Base-by-base conservation (phyloP, 140 eudicot genomes). In the Cichorium intybus region DNA sequence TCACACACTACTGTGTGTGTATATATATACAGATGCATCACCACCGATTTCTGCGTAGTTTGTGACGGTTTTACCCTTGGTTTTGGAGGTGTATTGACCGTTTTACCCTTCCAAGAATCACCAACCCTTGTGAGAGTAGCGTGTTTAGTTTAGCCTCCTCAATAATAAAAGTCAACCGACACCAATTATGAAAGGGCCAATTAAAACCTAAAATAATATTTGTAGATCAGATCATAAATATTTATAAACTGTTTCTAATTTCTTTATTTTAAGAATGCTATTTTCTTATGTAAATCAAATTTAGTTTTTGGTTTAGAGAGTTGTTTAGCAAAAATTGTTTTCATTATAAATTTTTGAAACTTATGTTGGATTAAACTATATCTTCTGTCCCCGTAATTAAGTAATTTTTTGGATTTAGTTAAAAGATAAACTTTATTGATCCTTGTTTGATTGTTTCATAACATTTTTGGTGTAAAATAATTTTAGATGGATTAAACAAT, bases 141-240 rank as follows among this genome's bases (percentile, higher is more conserved):
- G 78, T 73, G 78, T 73, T 65, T 56, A 53, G 68, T 46, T 73
- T 73, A 56, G 60, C 54, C 57, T 73, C 60, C n/a, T 45, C 39
- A 7, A n/a, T 39, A 22, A 20, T 31, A 22, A 72, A 64, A 73
- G 78, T 73, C 78, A 73, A 73, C 78, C 78, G 78, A 73, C 78
- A 64, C 67, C 73, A 64, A 65, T 73, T 73, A 73, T 73, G 61
- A 65, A 21, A 55, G 50, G 47, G 55, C 39, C 55, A 56, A 55
- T 73, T 55, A 64, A 65, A 34, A 41, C 60, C 58, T 65, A 64
- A 8, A 64, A 63, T 73, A 63, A 55, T 54, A 41, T 9, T 47
- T 37, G 53, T 64, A 43, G 73, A 73, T 73, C 65, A 56, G 73
- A 73, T 73, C 73, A 14, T 33, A 45, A 17, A 29, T n/a, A 15